These are phyloP conservation scores for Coniochaeta sp. DNA, from an alignment of 2,329 filamentous ascomycete genomes.

Conservation along the genomic window DNA sequence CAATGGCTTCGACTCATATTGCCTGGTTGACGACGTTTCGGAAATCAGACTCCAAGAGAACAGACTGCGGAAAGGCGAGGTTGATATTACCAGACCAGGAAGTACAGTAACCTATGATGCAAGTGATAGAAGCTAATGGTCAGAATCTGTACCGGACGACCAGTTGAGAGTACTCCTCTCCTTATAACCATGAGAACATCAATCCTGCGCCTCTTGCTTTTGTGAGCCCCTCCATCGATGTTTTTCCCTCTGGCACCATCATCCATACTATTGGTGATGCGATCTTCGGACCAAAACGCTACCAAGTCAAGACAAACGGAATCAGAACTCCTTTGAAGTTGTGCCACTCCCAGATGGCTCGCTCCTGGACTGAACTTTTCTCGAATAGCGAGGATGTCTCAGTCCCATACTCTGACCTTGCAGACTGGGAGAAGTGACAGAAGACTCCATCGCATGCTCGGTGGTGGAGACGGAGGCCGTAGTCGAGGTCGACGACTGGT, in stretches of 20 bases:
- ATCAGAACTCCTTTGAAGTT: not conserved
- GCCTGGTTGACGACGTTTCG: too few species aligned
- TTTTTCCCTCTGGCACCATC: not conserved
- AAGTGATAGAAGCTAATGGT: too few species aligned
- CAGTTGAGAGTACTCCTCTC: not conserved
- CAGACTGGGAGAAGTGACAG: not conserved
- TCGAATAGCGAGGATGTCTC: constrained; percentile 27
- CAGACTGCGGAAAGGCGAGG: too few species aligned
- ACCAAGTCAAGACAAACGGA: not conserved
- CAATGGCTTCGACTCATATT: not conserved
- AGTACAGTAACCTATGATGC: too few species aligned
- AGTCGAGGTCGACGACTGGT: not conserved
- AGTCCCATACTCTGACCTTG: constrained; percentile 11
- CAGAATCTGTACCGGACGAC: not conserved
- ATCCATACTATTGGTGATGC: not conserved
- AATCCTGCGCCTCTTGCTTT: not conserved
- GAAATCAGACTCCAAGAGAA: too few species aligned
- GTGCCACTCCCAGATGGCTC: constrained; percentile 23
- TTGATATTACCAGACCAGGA: too few species aligned
- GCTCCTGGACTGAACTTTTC: constrained; percentile 40
- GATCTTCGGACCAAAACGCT: too few species aligned
- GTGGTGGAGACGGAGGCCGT: too few species aligned
- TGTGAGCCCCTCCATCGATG: not conserved
- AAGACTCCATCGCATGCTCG: not conserved
- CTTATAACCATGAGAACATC: not conserved